Base-by-base conservation (phyloP, 352 stramenopile species). In the Phytophthora ramorum region DNA sequence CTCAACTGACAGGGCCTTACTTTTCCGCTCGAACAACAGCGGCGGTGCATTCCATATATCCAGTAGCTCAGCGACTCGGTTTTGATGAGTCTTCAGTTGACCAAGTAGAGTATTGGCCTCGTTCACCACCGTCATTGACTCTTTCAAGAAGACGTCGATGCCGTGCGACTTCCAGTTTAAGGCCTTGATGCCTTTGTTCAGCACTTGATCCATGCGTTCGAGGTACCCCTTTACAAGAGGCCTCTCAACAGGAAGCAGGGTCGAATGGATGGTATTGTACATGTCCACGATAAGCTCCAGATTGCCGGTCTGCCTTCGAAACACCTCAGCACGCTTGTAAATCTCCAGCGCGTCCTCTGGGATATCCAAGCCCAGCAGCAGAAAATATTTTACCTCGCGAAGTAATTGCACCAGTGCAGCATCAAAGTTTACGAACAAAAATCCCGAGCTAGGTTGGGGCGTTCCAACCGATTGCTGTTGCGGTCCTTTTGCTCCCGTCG, bases 131-230 rank as follows among this genome's bases (percentile, higher is more conserved):
- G 83, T 79, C 79, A 97, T 92, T 16, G 86, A 87, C 44, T 97
- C 90, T 48, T 94, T 97, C 30, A 97, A 61, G 37, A 98, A 98
- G 4, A 93, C 75, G 43, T 98, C 91, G 49, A 98, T 98, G 17
- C 92, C 92, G 32, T 96, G 92, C 5, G 81, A 96, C 45, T 98
- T 97, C 94, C 94, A 98, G 58, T 98, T 98, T 7, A 98, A 75
- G 3, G 81, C 63, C 57, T 93, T 93, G 12, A 98, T 89, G 4
- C 93, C 93, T 66, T 97, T 95, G 16, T 79, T 83, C 4, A 98
- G 59, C 9, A 87, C 79, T 53, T 97, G 86, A 52, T 98, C 91
- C 78, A 98, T 97, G 10, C 90, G 87, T 38, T 97, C 92, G 10
- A 98, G 74, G 50, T 98, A 89, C 8, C 59, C 77, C 52, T 92